Base-by-base conservation (phyloP, 2,329 filamentous ascomycete species). In the Aurifilum marmelostoma region DNA sequence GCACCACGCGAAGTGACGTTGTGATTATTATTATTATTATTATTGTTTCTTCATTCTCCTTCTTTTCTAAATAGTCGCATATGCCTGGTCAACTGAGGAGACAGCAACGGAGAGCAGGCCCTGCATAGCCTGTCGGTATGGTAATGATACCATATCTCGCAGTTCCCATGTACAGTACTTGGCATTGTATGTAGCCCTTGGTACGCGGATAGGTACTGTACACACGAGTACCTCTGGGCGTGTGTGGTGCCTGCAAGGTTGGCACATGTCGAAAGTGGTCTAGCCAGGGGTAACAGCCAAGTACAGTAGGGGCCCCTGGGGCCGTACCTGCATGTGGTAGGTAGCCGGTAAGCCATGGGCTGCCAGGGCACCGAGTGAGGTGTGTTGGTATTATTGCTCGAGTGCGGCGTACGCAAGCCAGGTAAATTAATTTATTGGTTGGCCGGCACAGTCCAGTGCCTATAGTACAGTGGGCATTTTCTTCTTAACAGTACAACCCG, bases 321-420 rank as follows among this genome's bases (percentile, higher is more conserved):
- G 56, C 29, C 37, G 41, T 47, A 43, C 67, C 60, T 54, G 56
- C 41, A 64, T 68, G 43, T 63, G 43, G 63, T 47, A 16, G n/a
- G n/a, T n/a, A 34, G 11, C 52, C 52, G 43, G 63, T 64, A 16
- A 4, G 27, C 24, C 52, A 29, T 27, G 50, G 27, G 52, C 52
- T 27, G 34, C 34, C 34, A 34, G 34, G 34, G 34, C 34, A 4
- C 34, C 4, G 34, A 34, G 34, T 8, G 27, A 29, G 52, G 5
- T 34, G n/a, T 29, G 24, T 54, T 11, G 4, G 34, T 34, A 34
- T 9, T 27, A 14, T 18, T 24, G 47, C 47, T 12, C 2, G 24
- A 24, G 47, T 52, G 24, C 47, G 11, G 3, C 12, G 47, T 24
- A 52, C 47, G 16, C 41, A 5, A 16, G 14, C 16, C 21, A 18